These are phyloP conservation scores for Cryptococcus hybrid DNA, from an alignment of 1,284 basidiomycete genomes.

Conservation along the genomic window DNA sequence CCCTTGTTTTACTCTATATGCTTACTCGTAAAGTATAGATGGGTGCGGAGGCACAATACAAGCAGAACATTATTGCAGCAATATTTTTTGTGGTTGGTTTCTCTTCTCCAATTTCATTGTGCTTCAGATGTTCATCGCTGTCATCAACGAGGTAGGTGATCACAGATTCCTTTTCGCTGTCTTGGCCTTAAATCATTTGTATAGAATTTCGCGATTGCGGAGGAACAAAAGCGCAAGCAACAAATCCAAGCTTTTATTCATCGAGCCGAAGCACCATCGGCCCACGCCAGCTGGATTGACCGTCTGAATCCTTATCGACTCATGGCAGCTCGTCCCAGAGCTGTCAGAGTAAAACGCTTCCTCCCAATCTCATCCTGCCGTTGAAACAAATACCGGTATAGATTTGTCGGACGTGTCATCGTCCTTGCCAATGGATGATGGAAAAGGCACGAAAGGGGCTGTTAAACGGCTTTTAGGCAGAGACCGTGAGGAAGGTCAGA, in stretches of 20 bases:
- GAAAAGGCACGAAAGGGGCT: conserved; percentile 17
- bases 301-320: conserved; percentile 85
- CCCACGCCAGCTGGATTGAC: conserved; percentile 65
- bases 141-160: conserved; percentile 79
- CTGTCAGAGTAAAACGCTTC: conserved; percentile 66
- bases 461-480: conserved; percentile 34
- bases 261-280: conserved; percentile 49
- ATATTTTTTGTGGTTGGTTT: conserved; percentile 85
- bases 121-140: conserved; percentile 97
- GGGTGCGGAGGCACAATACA: conserved; percentile 61
- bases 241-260: conserved; percentile 65
- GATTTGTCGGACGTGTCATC: conserved; percentile 50
- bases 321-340: conserved; percentile 70
- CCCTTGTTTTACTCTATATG: not conserved
- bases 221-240: conserved; percentile 80
- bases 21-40: conserved; percentile 18
- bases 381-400: conserved; percentile 72
- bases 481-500: conserved; percentile 20
- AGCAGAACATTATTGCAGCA: conserved; percentile 71
- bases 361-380: conserved; percentile 68
- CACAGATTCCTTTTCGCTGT: not conserved
- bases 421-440: not conserved
- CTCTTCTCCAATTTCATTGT: conserved; percentile 93
- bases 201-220: conserved; percentile 86
- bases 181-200: not conserved